Conservation (phyloP, 495 filamentous ascomycete species). For the Podospora pseudocomata region DNA sequence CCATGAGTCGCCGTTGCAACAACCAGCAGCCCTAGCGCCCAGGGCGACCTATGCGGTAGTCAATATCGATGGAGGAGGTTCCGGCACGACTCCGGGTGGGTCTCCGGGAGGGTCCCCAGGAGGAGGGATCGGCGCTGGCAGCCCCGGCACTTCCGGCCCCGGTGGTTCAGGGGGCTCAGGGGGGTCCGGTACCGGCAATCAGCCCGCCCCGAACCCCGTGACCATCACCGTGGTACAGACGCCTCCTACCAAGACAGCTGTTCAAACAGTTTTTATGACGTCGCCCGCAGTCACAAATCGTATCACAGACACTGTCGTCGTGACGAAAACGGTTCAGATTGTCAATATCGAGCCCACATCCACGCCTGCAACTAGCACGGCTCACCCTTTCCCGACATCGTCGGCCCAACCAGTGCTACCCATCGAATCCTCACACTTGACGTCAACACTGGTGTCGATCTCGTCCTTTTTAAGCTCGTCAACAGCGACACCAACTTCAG, state of each 20-base stretch:
- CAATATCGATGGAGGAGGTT: constrained; percentile 29
- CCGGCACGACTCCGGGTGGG: constrained; percentile 15
- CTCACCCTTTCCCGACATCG: constrained; percentile 6
- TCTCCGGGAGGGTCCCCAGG: constrained; percentile 6
- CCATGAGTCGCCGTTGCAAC: constrained; percentile 12
- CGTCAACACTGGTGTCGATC: constrained; percentile 1
- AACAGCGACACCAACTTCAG: background rate
- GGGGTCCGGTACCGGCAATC: constrained; percentile 18
- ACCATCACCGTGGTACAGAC: constrained; percentile 27
- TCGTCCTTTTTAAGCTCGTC: background rate
- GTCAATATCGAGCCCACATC: constrained; percentile 4
- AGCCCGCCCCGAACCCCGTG: constrained; percentile 1
- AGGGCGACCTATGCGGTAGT: constrained; percentile 32
- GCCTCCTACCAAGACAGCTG: constrained; percentile 10
- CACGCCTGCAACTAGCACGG: constrained; percentile 8
- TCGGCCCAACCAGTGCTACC: background rate
- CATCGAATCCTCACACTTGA: background rate
- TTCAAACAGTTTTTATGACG: constrained; percentile 16
- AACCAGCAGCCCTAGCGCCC: constrained; percentile 12
- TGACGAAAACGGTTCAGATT: constrained; percentile 21
- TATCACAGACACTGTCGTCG: constrained; percentile 16
- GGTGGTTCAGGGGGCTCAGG: constrained; percentile 14
- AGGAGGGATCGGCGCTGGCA: background rate
- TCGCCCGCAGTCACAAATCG: constrained; percentile 13
- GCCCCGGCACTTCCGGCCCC: constrained; percentile 7